phyloP scores from a whole-genome alignment of 257 asterid species.

The Salvia rosmarinus region DNA sequence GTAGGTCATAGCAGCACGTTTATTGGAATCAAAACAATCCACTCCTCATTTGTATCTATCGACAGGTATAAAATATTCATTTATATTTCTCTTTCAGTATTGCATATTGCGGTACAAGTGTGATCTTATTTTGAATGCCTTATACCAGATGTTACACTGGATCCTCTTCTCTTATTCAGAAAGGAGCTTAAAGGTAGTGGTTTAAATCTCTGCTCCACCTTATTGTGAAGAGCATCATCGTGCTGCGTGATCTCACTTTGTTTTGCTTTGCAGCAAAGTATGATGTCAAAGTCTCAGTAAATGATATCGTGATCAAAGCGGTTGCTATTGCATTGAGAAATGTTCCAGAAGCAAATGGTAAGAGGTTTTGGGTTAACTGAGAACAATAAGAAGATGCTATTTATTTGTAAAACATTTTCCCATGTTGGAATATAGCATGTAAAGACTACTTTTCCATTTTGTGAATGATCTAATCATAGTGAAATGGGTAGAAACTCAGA shows the following conservation, averaged over 20 bases:
- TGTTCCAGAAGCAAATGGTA: conserved; percentile 98
- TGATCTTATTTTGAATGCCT: conserved; percentile 40
- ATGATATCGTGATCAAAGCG: conserved; percentile 91
- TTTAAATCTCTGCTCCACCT: conserved; percentile 28
- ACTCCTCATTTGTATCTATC: conserved; percentile 96
- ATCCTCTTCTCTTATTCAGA: conserved; percentile 90
- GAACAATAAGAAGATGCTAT: not conserved
- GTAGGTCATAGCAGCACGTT: conserved; percentile 92
- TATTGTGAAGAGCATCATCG: conserved; percentile 29
- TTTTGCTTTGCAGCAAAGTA: conserved; percentile 63
- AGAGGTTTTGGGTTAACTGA: conserved; percentile 25
- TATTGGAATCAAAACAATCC: conserved; percentile 91
- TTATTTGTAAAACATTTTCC: not conserved
- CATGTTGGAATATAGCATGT: conserved; percentile 19
- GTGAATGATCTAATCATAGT: not conserved
- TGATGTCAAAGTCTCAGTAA: conserved; percentile 91
- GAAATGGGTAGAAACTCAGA: not conserved
- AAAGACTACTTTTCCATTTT: not conserved
- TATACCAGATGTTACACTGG: conserved; percentile 83
- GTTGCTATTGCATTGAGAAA: conserved; percentile 85
- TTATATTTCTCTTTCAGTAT: conserved; percentile 24
- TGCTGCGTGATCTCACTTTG: conserved; percentile 35
- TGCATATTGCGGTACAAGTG: conserved; percentile 27
- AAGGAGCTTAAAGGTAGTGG: conserved; percentile 90
- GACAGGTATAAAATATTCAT: conserved; percentile 60